Percentiles rank a stretch among this genome's conserved stretches.
phyloP scores from a whole-genome alignment of 139 green algal species.

The Eudorina sp. region DNA sequence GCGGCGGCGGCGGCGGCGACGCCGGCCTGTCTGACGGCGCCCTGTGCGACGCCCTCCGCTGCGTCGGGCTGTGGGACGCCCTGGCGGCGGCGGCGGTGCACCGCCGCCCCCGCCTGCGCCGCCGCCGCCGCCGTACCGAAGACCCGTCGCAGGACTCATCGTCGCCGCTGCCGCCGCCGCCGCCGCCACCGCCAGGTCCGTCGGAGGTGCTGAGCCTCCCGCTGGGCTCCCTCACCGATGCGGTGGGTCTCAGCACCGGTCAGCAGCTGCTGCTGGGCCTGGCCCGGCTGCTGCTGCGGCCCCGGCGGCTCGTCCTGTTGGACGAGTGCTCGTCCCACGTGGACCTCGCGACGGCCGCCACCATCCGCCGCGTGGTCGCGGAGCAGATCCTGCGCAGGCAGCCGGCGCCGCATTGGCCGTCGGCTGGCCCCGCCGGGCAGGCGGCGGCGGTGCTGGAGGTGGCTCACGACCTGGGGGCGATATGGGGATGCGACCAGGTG shows the following conservation, averaged over 20 bases:
- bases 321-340: slow-evolving; percentile 80
- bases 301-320: slow-evolving; percentile 72
- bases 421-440: neutral
- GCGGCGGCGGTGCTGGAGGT: slow-evolving; percentile 78
- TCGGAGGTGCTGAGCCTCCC: slow-evolving; percentile 43
- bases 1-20: neutral
- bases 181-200: neutral
- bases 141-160: neutral
- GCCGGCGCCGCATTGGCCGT: neutral
- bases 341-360: slow-evolving; percentile 67
- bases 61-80: slow-evolving; percentile 56
- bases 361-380: slow-evolving; percentile 67
- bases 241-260: slow-evolving; percentile 61
- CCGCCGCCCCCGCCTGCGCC: neutral
- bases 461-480: slow-evolving; percentile 72
- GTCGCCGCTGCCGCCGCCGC: neutral
- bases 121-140: neutral
- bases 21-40: neutral
- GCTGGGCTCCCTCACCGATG: slow-evolving; percentile 21
- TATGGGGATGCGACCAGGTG: slow-evolving; percentile 68
- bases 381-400: slow-evolving; percentile 2
- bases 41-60: neutral
- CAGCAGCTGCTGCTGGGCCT: slow-evolving; percentile 89
- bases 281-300: slow-evolving; percentile 77
- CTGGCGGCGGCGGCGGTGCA: slow-evolving; percentile 29